phyloP scores from a whole-genome alignment of 768 basidiomycete species.

The Trametes villosa region DNA sequence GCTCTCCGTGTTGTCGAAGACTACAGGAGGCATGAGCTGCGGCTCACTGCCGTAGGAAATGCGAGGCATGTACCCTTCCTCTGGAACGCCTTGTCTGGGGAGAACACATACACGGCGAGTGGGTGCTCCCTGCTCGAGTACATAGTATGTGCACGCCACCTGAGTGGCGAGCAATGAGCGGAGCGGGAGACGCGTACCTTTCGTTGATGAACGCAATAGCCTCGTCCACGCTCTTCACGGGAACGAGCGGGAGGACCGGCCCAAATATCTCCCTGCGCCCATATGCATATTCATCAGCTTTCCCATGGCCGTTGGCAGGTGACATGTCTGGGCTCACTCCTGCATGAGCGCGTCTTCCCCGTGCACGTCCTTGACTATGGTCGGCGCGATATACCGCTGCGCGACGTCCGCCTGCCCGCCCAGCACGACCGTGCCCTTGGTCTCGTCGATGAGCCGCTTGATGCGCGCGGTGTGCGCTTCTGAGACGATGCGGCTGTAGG shows the following conservation, averaged over 20 bases:
- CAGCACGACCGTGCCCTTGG: conserved; percentile 64
- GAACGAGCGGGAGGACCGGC: conserved; percentile 75
- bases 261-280: conserved; percentile 78
- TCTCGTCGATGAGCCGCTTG: conserved; percentile 63
- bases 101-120: conserved; percentile 78
- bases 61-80: conserved; percentile 52
- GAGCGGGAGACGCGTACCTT: too few species aligned
- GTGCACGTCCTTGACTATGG: conserved; percentile 66
- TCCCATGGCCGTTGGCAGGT: neutral
- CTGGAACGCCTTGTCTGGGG: conserved; percentile 60
- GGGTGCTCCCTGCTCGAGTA: conserved; percentile 79
- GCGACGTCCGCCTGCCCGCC: conserved; percentile 66
- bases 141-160: too few species aligned
- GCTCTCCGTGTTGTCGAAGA: conserved; percentile 71
- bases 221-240: conserved; percentile 70
- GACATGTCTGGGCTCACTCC: conserved; percentile 53
- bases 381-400: conserved; percentile 71
- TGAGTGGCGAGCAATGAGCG: too few species aligned
- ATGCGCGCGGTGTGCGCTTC: conserved; percentile 60
- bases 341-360: conserved; percentile 74
- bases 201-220: conserved; percentile 73
- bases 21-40: too few species aligned
- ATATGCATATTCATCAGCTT: neutral
- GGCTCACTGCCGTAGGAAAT: too few species aligned
- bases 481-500: conserved; percentile 57